phyloP scores from a whole-genome alignment of 176 grass and related monocot genomes.

The Bolboschoenus planiculmis region DNA sequence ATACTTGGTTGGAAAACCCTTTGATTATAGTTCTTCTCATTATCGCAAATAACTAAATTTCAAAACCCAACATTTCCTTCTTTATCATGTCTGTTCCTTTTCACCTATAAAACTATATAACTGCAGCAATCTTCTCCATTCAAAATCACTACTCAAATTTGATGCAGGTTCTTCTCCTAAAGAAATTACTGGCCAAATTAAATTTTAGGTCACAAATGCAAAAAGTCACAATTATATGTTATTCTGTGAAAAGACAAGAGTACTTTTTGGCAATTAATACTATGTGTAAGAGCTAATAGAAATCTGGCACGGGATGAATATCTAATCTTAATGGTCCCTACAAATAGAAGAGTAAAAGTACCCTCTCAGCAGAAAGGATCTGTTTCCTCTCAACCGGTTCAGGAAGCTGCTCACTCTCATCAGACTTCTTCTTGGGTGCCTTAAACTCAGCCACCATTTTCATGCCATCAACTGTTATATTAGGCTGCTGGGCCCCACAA shows the following conservation, averaged over 20 bases:
- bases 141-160: neutral
- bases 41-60: neutral
- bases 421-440: conserved; percentile 80
- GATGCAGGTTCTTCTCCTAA: neutral
- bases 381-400: conserved; percentile 89
- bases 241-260: neutral
- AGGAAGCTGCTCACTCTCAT: conserved; percentile 92
- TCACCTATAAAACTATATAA: neutral
- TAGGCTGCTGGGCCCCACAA: conserved; percentile 96
- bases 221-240: neutral
- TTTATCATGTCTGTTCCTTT: neutral
- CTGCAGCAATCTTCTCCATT: neutral
- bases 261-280: neutral
- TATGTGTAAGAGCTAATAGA: neutral
- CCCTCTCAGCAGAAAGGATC: conserved; percentile 90
- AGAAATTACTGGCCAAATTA: neutral
- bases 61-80: neutral
- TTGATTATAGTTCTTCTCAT: neutral
- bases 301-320: neutral
- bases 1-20: neutral
- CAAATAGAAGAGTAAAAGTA: conserved; percentile 15
- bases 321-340: neutral
- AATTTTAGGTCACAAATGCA: neutral
- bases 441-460: conserved; percentile 98
- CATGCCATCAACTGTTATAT: conserved; percentile 97